phyloP scores from a whole-genome alignment of 179 eudicot genomes.

The Silene vulgaris region DNA sequence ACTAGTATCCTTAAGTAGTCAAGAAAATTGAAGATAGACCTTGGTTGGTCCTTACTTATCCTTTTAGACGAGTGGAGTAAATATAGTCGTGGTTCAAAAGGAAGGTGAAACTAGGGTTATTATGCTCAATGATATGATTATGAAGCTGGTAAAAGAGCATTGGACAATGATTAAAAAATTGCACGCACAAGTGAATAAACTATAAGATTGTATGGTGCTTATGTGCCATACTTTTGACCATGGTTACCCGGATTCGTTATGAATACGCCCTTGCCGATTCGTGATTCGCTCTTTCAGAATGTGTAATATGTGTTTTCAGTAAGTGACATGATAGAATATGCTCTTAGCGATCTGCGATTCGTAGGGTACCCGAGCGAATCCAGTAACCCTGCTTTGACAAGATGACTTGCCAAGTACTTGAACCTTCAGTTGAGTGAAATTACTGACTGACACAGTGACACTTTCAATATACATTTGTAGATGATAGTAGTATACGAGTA shows the following conservation, averaged over 20 bases:
- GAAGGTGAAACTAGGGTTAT: background rate
- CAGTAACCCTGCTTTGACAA: background rate
- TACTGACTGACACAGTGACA: background rate
- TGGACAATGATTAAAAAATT: background rate
- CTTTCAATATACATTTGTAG: background rate
- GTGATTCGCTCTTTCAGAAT: no score
- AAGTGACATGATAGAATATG: no score
- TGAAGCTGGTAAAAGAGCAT: background rate
- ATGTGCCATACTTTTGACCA: background rate
- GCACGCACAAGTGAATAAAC: background rate
- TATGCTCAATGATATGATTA: background rate
- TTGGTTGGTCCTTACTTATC: background rate
- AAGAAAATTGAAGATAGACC: background rate
- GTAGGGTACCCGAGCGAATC: no score
- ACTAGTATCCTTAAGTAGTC: background rate
- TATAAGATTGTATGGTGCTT: background rate
- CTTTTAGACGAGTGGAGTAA: background rate
- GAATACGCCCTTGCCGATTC: no score
- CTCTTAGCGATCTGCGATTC: no score
- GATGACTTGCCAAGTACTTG: background rate
- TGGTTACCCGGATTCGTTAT: no score
- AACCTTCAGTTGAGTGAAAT: slow-evolving; percentile 1
- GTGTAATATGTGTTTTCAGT: no score
- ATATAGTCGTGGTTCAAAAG: background rate
- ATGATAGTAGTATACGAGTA: background rate